Evolutionary conservation across 306 rosid genomes (phyloP).

Genomic region (Bauhinia variegata): DNA sequence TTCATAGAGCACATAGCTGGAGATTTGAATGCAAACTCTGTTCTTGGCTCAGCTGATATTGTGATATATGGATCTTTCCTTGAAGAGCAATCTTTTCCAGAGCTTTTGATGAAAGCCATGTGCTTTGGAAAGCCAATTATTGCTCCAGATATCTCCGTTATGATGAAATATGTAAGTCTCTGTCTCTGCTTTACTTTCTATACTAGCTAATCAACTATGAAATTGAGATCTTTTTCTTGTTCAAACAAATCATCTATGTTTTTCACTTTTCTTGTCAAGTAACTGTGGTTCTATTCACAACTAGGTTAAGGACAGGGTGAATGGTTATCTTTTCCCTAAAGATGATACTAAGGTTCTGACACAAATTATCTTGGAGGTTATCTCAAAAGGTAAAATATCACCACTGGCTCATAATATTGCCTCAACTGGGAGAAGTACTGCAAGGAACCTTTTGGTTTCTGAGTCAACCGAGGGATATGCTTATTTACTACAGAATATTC

Average conservation of each 20-base stretch:
- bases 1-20: constrained; percentile 71
- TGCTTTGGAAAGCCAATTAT: constrained; percentile 86
- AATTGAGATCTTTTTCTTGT: not conserved
- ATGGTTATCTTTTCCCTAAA: constrained; percentile 83
- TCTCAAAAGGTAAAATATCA: constrained; percentile 70
- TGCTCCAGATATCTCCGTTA: constrained; percentile 80
- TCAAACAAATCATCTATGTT: not conserved
- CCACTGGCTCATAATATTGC: constrained; percentile 76
- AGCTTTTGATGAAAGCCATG: constrained; percentile 83
- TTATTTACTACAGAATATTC: constrained; percentile 65
- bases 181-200: constrained; percentile 38
- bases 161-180: constrained; percentile 75
- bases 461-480: constrained; percentile 82
- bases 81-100: constrained; percentile 86
- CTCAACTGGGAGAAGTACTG: constrained; percentile 67
- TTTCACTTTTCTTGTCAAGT: not conserved
- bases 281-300: constrained; percentile 43
- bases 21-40: constrained; percentile 60
- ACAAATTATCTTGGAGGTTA: constrained; percentile 63
- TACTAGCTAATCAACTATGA: constrained; percentile 1
- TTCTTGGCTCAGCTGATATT: constrained; percentile 63
- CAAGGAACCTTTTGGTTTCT: constrained; percentile 67
- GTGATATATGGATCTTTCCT: constrained; percentile 87
- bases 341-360: constrained; percentile 59
- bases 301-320: constrained; percentile 92